These are phyloP conservation scores for Schoenoplectus triqueter DNA, from an alignment of 202 grass and related monocot genomes.

Conservation along the genomic window DNA sequence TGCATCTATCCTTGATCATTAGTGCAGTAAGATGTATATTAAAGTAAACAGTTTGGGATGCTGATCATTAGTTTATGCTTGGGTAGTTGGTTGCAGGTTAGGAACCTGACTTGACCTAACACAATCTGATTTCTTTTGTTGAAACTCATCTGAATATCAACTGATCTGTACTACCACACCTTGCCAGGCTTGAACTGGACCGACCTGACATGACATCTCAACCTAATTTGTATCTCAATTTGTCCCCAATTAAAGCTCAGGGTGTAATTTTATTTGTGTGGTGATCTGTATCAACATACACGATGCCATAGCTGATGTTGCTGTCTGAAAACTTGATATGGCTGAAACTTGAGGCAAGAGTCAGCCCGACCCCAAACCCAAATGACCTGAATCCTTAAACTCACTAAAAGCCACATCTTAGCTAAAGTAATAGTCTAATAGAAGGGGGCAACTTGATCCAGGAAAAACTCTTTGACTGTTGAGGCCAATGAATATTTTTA, in stretches of 20 bases:
- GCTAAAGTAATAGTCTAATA: no score
- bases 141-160: not conserved
- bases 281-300: no score
- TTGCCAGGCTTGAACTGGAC: no score
- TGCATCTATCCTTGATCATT: not conserved
- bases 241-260: not conserved
- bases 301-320: no score
- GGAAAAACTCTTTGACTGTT: not conserved
- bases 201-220: not conserved
- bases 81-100: not conserved
- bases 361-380: no score
- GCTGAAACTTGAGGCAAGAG: no score
- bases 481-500: no score
- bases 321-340: no score
- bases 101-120: not conserved
- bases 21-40: not conserved
- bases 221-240: not conserved
- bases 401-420: no score
- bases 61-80: not conserved
- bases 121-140: not conserved
- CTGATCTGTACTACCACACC: not conserved
- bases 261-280: no score
- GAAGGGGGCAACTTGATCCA: no score
- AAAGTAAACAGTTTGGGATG: slow-evolving; percentile 1
- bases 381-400: no score